phyloP scores from a whole-genome alignment of 2,329 filamentous ascomycete genomes.

The Zymoseptoria crescenta region DNA sequence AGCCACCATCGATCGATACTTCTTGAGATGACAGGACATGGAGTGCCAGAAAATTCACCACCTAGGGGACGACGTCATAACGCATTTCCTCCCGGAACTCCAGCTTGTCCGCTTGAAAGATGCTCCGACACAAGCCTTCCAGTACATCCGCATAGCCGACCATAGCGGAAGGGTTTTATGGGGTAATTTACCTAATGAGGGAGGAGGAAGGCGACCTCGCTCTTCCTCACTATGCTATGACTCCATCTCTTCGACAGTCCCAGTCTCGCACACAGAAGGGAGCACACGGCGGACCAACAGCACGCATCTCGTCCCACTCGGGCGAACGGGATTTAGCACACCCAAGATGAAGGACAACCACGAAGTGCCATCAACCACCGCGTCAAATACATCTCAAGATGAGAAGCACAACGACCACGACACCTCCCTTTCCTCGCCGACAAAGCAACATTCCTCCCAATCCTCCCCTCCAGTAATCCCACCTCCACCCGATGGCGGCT shows the following conservation, averaged over 20 bases:
- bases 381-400: background rate
- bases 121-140: background rate
- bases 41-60: too few relatives aligned
- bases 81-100: too few relatives aligned
- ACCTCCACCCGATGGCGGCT: conserved; percentile 46
- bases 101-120: background rate
- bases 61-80: too few relatives aligned
- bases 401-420: background rate
- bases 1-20: too few relatives aligned
- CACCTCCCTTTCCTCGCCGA: background rate
- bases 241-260: background rate
- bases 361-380: background rate
- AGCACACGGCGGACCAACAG: background rate
- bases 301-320: background rate
- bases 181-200: background rate
- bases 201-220: background rate
- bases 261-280: background rate
- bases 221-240: background rate
- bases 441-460: background rate
- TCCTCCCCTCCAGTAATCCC: background rate
- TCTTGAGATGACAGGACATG: too few relatives aligned
- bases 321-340: background rate
- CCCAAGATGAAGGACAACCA: background rate
- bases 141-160: background rate
- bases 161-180: background rate